Base-by-base conservation (phyloP, 257 asterid genomes). In the Fraxinus cuspidata region DNA sequence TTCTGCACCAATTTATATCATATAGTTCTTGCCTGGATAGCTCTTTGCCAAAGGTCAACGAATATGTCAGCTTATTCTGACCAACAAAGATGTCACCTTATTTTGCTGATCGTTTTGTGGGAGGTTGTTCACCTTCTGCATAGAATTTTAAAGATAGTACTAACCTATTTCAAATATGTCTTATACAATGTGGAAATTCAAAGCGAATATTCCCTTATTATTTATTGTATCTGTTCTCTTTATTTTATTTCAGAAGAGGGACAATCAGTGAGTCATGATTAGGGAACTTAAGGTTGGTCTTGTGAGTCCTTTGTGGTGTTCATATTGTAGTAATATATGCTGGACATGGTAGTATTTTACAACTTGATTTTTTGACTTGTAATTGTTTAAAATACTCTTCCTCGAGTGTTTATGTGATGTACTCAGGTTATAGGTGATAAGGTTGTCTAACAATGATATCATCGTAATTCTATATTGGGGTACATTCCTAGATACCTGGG, bases 351-450 rank as follows among this genome's bases (percentile, higher is more conserved):
- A 56, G 65, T 56, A 11, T 56, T 56, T 56, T 18, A 7, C 65
- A n/a, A n/a, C 65, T n/a, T 7, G 10, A 8, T 56, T n/a, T 21
- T 7, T 56, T n/a, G 65, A 56, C 65, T 8, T 56, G 63, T 53
- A 53, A 5, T n/a, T 53, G 65, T 56, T 21, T n/a, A 56, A 56
- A 56, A 21, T n/a, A n/a, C 12, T n/a, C 27, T 56, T 56, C 65
- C 65, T 56, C 27, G 1, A 56, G 10, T 56, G 27, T 56, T 56
- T 56, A 56, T 56, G 27, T 56, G 65, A 56, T 56, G 65, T n/a
- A 56, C 27, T 23, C 65, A n/a, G 65, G 65, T 56, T 56, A n/a
- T 56, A n/a, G 28, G 65, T n/a, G 65, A 56, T 56, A 56, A 56
- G 0, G 65, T n/a, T 19, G 29, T 56, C 29, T 56, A n/a, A 56